Evolutionary conservation across 2,329 filamentous ascomycete genomes (phyloP).

Genomic region (Scolecobasidium constrictum): DNA sequence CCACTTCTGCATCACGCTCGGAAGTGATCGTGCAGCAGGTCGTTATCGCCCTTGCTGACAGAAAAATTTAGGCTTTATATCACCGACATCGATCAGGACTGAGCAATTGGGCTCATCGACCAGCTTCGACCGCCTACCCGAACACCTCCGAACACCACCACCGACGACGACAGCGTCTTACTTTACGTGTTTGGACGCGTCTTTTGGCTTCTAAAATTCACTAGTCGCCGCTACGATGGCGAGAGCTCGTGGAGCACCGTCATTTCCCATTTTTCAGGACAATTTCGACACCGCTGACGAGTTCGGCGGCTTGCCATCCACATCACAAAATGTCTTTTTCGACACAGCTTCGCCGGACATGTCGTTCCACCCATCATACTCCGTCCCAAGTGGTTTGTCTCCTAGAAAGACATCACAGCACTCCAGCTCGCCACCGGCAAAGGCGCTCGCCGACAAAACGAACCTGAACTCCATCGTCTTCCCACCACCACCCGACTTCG

Average conservation of each 20-base stretch:
- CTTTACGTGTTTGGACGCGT: too few relatives aligned
- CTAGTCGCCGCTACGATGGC: slow-evolving; percentile 27
- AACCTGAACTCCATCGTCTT: slow-evolving; percentile 58
- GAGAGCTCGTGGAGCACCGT: slow-evolving; percentile 44
- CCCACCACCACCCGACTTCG: slow-evolving; percentile 48
- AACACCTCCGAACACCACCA: too few relatives aligned
- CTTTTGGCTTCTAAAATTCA: too few relatives aligned
- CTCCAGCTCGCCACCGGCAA: slow-evolving; percentile 46
- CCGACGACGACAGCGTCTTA: too few relatives aligned
- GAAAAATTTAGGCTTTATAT: too few relatives aligned
- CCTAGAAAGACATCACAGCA: slow-evolving; percentile 54
- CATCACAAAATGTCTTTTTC: slow-evolving; percentile 29
- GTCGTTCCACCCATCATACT: slow-evolving; percentile 51
- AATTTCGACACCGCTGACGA: slow-evolving; percentile 32
- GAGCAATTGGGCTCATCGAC: too few relatives aligned
- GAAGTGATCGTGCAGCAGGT: too few relatives aligned
- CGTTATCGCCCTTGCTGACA: too few relatives aligned
- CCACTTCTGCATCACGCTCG: not conserved
- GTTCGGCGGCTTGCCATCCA: slow-evolving; percentile 36
- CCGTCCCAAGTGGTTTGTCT: slow-evolving; percentile 46
- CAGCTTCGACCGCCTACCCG: too few relatives aligned
- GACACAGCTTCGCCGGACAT: slow-evolving; percentile 48
- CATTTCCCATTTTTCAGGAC: slow-evolving; percentile 50
- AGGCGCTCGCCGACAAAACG: slow-evolving; percentile 45
- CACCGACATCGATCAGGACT: too few relatives aligned